Evolutionary conservation across 768 basidiomycete species (phyloP), one percentile per base, ranked within the genome.

Genomic region (Gloeopeniophorella convolvens): DNA sequence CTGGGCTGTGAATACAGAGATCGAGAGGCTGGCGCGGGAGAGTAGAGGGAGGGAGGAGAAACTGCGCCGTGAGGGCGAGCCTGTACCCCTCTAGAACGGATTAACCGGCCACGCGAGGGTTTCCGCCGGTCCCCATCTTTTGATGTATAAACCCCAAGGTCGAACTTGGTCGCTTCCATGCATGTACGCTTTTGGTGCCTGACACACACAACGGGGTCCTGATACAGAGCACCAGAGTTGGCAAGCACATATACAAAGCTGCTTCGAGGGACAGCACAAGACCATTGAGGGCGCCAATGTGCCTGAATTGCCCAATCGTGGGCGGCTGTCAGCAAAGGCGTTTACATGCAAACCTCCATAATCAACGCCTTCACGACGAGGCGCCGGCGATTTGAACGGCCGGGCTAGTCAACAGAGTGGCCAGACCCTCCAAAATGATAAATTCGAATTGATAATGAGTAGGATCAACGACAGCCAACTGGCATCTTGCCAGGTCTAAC

Each of bases 1-100:
- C 59, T 96, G 89, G 86, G 90, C 89, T 1, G 68, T 98, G 58
- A 92, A 89, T 54, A 78, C 78, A 37, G 91, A 95, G 69, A 91
- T 96, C 54, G 92, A 97, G 67, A 82, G 81, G 63, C 68, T 86
- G 12, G 79, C 79, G 32, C 72, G 89, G 61, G 67, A 68, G 8
- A 79, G 82, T 59, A 69, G 62, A 54, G 77, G 75, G 16, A 71
- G 89, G 56, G 92, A 94, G 64, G 73, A 72, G 34, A 75, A 65
- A 58, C 64, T 89, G 60, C 74, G 85, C 62, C 77, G 82, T 45
- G 72, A 72, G 9, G 91, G 90, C 7, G 74, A 72, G 48, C 61
- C 89, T 52, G 46, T 58, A 28, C 46, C 42, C 18, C 46, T 39
- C n/a, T 27, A 30, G 41, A 28, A 26, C 24, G 15, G 27, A 28